Base-by-base conservation (phyloP, 208 protist species). In the Wallacemonas sp. region DNA sequence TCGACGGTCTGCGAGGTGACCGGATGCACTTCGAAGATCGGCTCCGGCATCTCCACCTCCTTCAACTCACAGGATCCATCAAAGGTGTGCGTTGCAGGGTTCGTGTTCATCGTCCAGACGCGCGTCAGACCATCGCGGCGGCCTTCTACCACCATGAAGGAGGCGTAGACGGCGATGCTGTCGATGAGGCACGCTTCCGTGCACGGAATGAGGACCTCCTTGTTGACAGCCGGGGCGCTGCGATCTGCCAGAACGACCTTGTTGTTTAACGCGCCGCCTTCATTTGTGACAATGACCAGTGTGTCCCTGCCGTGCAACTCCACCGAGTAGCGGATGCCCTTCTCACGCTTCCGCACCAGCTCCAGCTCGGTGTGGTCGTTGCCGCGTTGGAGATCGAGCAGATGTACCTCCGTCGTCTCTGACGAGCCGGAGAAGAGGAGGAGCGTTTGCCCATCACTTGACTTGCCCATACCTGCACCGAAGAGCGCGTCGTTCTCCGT, bases 261-360 rank as follows among this genome's bases (percentile, higher is more conserved):
- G 72, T 84, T 67, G 77, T 96, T 96, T 36, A 88, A 63, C 49
- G 84, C 80, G 2, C 84, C 82, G 42, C 75, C 80, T 30, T 78
- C 75, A 72, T 96, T 96, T n/a, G 88, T 94, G 19, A 89, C 59
- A 53, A 96, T 84, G 11, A 93, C 28, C 27, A 96, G 62, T 33
- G 73, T 84, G 21, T 81, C 72, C 5, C 80, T 75, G 69, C 84
- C 86, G 70, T 94, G 88, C 65, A 92, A 33, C 53, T 90, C 80
- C 38, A 93, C 86, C 11, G 66, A 44, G 72, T 96, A 96, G 51
- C 79, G 87, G 17, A 94, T 67, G 33, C 88, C 88, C 65, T 91
- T 84, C 80, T 91, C 84, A 33, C 90, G 79, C 41, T 69, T 61
- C 21, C 84, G 85, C 45, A 96, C 82, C 26, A 75, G 33, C 65